Conservation (phyloP, 2,329 filamentous ascomycete species). For the Tolypocladium ophioglossoides region DNA sequence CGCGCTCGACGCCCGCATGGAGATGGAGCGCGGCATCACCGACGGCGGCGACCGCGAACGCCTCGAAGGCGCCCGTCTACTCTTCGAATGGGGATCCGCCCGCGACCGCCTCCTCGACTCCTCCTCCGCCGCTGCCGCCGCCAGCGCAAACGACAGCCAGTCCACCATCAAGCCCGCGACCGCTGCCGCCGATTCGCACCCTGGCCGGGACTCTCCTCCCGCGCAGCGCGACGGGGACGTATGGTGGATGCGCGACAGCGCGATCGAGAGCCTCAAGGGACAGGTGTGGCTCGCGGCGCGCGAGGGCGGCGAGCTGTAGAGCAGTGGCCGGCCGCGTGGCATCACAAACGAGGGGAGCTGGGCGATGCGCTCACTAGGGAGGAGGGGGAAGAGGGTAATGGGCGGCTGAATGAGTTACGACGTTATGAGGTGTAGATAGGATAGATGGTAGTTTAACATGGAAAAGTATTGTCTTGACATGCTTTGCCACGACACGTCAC, state of each 20-base stretch:
- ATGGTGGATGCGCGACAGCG: slow-evolving; percentile 47
- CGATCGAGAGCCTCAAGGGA: slow-evolving; percentile 44
- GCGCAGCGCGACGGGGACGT: slow-evolving; percentile 18
- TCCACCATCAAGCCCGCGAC: slow-evolving; percentile 19
- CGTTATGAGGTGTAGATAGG: not conserved
- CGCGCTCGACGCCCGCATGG: slow-evolving; percentile 60
- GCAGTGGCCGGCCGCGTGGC: not conserved
- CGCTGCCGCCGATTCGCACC: slow-evolving; percentile 4
- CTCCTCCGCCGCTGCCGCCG: slow-evolving; percentile 1
- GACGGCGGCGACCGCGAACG: slow-evolving; percentile 28
- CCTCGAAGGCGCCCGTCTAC: slow-evolving; percentile 36
- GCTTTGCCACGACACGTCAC: not conserved
- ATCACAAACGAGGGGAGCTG: not conserved
- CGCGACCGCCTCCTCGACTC: slow-evolving; percentile 23
- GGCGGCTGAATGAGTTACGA: slow-evolving; percentile 9
- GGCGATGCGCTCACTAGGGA: not conserved
- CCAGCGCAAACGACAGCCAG: slow-evolving; percentile 21
- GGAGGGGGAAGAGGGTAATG: slow-evolving; percentile 1
- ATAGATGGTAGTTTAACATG: not conserved
- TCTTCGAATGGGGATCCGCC: slow-evolving; percentile 47
- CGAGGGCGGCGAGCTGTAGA: slow-evolving; percentile 18
- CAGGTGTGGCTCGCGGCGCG: slow-evolving; percentile 40
- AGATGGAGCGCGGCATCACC: slow-evolving; percentile 43
- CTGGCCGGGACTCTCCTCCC: slow-evolving; percentile 1
- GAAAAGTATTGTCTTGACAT: not conserved